Conservation (phyloP, 495 filamentous ascomycete genomes). For the Penicillium robsamsonii region DNA sequence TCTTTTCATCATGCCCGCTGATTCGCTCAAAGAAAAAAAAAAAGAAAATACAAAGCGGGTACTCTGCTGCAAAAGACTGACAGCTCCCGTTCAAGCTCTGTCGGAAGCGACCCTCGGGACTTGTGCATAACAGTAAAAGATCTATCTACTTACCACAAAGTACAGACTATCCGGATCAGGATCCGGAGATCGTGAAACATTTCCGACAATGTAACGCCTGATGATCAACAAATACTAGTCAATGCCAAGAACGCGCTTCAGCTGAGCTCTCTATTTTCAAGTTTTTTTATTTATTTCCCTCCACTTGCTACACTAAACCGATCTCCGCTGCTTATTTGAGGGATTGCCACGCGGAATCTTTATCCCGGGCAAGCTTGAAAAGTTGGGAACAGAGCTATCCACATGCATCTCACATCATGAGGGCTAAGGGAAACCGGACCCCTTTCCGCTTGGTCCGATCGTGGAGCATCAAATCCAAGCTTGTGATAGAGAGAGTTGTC, state of each 20-base stretch:
- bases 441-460: constrained; percentile 11
- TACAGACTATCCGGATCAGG: background rate
- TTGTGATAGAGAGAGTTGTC: constrained; percentile 6
- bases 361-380: background rate
- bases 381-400: background rate
- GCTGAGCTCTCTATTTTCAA: background rate
- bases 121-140: background rate
- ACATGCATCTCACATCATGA: constrained; percentile 11
- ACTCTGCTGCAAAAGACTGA: constrained; percentile 4
- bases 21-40: constrained; percentile 17
- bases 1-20: background rate
- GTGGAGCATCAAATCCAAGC: constrained; percentile 1
- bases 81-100: constrained; percentile 4
- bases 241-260: background rate
- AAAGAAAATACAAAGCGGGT: background rate
- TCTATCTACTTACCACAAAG: background rate
- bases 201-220: background rate
- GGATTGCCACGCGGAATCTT: constrained; percentile 4
- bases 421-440: constrained; percentile 4
- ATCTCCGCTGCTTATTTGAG: constrained; percentile 10
- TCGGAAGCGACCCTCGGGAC: background rate
- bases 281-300: too few relatives aligned
- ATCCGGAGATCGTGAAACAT: background rate
- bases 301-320: constrained; percentile 1
- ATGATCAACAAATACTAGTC: background rate